phyloP scores from a whole-genome alignment of 2,329 filamentous ascomycete genomes.

The Fusarium armeniacum region DNA sequence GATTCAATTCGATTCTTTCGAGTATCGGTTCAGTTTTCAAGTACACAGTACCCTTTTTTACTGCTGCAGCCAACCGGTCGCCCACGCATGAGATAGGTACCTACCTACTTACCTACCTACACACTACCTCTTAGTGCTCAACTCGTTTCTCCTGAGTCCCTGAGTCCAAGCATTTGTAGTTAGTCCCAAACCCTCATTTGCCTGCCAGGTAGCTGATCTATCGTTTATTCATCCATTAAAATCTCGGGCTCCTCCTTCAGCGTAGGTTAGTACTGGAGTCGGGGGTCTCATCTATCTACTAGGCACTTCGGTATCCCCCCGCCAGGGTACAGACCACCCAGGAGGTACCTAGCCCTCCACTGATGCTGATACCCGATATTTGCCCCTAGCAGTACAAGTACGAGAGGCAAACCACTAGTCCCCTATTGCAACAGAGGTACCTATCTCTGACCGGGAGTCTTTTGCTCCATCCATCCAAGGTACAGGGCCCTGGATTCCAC shows the following conservation, averaged over 20 bases:
- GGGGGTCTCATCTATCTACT: constrained; percentile 7
- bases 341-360: constrained; percentile 6
- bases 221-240: constrained; percentile 6
- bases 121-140: neutral
- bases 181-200: constrained; percentile 23
- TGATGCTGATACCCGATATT: constrained; percentile 35
- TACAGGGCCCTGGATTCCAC: constrained; percentile 24
- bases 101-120: too few species aligned
- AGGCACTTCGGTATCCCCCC: constrained; percentile 1
- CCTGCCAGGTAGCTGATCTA: constrained; percentile 28
- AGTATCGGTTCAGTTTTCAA: constrained; percentile 2
- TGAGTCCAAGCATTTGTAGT: constrained; percentile 6
- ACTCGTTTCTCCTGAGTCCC: constrained; percentile 21
- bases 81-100: constrained; percentile 7
- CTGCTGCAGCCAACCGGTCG: constrained; percentile 32
- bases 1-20: constrained; percentile 9
- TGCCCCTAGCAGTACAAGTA: constrained; percentile 28
- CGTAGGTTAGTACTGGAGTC: neutral
- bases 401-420: constrained; percentile 24
- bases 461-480: constrained; percentile 14
- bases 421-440: constrained; percentile 34
- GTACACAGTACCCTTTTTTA: constrained; percentile 1
- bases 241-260: constrained; percentile 15
- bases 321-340: constrained; percentile 3
- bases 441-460: constrained; percentile 26